Base-by-base conservation (phyloP, 179 eudicot genomes). In the Silene coronaria region DNA sequence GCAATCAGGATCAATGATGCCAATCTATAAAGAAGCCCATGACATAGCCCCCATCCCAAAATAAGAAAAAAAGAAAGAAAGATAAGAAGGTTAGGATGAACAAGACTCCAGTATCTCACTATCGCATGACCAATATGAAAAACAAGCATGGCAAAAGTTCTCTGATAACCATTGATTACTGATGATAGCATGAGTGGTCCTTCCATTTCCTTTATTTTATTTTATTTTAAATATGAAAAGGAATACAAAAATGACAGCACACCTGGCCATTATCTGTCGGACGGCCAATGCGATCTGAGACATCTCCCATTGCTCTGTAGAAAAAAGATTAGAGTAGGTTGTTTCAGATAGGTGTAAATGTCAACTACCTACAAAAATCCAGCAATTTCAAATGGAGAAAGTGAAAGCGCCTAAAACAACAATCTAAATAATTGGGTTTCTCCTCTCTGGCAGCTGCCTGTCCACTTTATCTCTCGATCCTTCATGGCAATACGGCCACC, bases 181-280 rank as follows among this genome's bases (percentile, higher is more conserved):
- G 71, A 51, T 23, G 48, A 68, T 5, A 24, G 21, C 14, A 68
- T 70, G 71, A 77, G 16, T 10, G 22, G 16, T 9, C 19, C 57
- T 51, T 19, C 57, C 13, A 30, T 14, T 30, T 62, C 3, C 60
- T 23, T 51, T 21, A 23, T 32, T 63, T 23, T 30, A 26, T 36
- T 3, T 14, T 27, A n/a, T 57, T 24, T 16, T 27, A 19, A 26
- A 9, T 9, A 64, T 30, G 42, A 48, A 6, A 45, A 62, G 45
- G 46, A 27, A 48, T 57, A 46, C 3, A 28, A 67, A 51, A 24
- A 67, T 48, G 76, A 57, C 28, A 75, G 67, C 75, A 70, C 77
- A 92, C 97, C 97, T 95, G 98, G 68, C 99, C 97, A 82, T 89
- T 92, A 81, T 92, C 99, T 2, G 99, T 95, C 9, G 97, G 99